phyloP scores from a whole-genome alignment of 371 early-diverging fungal genomes.

The Dichotomocladium elegans region DNA sequence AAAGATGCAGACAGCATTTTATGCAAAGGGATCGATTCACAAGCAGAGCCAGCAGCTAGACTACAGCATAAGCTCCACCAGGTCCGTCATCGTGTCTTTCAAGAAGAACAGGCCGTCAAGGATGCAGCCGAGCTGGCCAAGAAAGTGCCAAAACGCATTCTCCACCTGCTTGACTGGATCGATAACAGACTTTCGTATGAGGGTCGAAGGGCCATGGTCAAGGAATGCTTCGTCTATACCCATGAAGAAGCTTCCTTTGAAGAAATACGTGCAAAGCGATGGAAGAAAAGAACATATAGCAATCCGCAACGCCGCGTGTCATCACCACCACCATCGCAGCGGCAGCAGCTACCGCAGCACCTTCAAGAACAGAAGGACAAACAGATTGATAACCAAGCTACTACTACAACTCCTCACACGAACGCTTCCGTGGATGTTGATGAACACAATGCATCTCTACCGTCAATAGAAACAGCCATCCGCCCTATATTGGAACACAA shows the following conservation, averaged over 20 bases:
- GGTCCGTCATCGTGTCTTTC: not conserved
- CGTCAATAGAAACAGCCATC: too few relatives aligned
- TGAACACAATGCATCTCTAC: too few relatives aligned
- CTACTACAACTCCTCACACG: too few relatives aligned
- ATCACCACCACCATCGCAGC: too few relatives aligned
- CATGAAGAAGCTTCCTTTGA: constrained; percentile 19
- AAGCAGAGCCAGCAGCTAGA: not conserved
- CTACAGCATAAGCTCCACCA: not conserved
- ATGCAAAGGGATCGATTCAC: not conserved
- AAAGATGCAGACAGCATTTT: constrained; percentile 17
- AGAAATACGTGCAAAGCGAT: constrained; percentile 17
- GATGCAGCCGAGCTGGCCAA: too few relatives aligned
- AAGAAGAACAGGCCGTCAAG: too few relatives aligned
- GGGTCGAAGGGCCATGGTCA: constrained; percentile 12
- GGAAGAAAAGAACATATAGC: too few relatives aligned
- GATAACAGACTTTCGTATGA: constrained; percentile 6
- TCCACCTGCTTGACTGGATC: constrained; percentile 10
- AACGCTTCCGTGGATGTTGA: too few relatives aligned
- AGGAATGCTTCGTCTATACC: constrained; percentile 7
- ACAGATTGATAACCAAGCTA: too few relatives aligned
- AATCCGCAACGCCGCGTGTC: too few relatives aligned
- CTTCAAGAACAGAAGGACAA: not conserved
- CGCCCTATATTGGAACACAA: too few relatives aligned
- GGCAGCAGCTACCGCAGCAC: too few relatives aligned
- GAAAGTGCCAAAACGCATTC: not conserved